Base-by-base conservation (phyloP, 2,329 filamentous ascomycete genomes). In the Scolecobasidium constrictum region DNA sequence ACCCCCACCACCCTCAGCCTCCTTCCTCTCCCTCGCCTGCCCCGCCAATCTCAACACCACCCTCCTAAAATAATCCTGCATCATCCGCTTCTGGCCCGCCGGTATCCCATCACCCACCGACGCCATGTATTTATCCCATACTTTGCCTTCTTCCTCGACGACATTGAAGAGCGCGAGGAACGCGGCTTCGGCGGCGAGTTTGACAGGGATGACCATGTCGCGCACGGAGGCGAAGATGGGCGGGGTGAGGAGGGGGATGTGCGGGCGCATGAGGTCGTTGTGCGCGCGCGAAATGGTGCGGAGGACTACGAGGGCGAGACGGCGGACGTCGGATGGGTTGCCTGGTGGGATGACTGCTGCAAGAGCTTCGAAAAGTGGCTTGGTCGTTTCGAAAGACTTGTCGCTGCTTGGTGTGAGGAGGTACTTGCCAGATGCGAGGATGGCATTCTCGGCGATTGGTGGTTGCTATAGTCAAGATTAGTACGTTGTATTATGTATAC, bases 61-160 rank as follows among this genome's bases (percentile, higher is more conserved):
- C 34, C 92, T 73, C 72, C 94, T 94, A 68, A 96, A 96, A 66
- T 98, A 98, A 61, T 98, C 92, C 46, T 81, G 75, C 83, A 98
- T 95, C 60, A 82, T 87, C 52, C 90, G 75, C 72, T 93, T 92
- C 15, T 78, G 78, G 33, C 77, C 81, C 0, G 84, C 64, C 6
- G 79, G 71, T 46, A 95, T 63, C 3, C 77, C 28, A 13, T 33
- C 75, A 40, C 75, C 74, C 4, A 67, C 71, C 0, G 79, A 78
- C 7, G 75, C 70, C 68, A 95, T 80, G 63, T 87, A 96, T 64
- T 88, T 88, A 53, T 95, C 88, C 59, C 95, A 96, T 16, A 95
- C 78, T 48, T 77, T 80, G 46, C 71, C 73, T 57, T 95, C 92
- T 49, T 88, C 82, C 35, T 94, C 86, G 1, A 88, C 86, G 1